Conservation (phyloP, 148 eudicot species). For the Polygonum maritimum region DNA sequence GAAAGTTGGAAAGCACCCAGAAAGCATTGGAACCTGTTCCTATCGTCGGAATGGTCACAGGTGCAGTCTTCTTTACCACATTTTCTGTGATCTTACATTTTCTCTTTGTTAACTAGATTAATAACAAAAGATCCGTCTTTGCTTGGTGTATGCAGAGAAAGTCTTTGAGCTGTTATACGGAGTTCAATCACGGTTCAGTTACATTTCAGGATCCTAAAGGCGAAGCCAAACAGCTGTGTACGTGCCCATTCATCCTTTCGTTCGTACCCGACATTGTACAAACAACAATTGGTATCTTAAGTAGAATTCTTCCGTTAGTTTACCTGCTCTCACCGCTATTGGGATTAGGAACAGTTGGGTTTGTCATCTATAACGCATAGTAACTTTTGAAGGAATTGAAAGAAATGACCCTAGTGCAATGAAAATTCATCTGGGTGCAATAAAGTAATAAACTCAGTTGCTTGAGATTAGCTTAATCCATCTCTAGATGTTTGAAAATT, state of each 20-base stretch:
- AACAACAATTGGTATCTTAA: not conserved
- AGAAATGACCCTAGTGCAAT: not conserved
- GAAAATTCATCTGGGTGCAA: not conserved
- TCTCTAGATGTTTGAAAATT: not conserved
- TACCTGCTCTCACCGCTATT: not conserved
- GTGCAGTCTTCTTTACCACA: constrained; percentile 20
- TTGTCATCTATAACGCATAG: not conserved
- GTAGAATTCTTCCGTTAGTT: not conserved
- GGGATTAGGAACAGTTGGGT: not conserved
- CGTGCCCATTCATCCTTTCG: not conserved
- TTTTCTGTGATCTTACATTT: not conserved
- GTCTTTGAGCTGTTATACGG: constrained; percentile 73
- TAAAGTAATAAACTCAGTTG: not conserved
- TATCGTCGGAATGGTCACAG: constrained; percentile 69
- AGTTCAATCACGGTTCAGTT: constrained; percentile 93
- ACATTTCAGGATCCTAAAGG: constrained; percentile 85
- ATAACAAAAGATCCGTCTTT: not conserved
- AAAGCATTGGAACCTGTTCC: constrained; percentile 76
- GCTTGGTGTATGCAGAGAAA: constrained; percentile 49
- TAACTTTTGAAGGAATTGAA: not conserved
- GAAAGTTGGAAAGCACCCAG: constrained; percentile 71
- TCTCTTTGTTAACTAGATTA: not conserved
- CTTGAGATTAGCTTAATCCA: not conserved
- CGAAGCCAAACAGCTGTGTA: not conserved
- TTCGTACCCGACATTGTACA: not conserved